Percentiles rank a stretch among this genome's conserved stretches.
phyloP scores from a whole-genome alignment of 1,284 basidiomycete species.

The Malassezia pachydermatis region DNA sequence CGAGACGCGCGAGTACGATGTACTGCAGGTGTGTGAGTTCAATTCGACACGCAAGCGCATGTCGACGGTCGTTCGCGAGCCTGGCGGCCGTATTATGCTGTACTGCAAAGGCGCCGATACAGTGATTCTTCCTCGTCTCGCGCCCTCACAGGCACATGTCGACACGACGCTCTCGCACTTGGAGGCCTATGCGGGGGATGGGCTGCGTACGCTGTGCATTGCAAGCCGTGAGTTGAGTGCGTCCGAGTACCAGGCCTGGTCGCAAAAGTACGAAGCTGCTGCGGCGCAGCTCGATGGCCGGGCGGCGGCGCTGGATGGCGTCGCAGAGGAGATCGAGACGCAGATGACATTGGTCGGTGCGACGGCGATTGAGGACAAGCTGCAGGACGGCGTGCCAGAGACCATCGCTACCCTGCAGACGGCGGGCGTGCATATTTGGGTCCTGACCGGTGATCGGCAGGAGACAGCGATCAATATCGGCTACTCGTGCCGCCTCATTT shows the following conservation, averaged over 20 bases:
- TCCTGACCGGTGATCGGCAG: conserved; percentile 91
- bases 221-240: conserved; percentile 84
- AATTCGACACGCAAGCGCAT: conserved; percentile 95
- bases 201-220: conserved; percentile 88
- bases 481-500: conserved; percentile 88
- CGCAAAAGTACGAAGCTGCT: conserved; percentile 74
- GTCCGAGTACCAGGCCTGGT: conserved; percentile 83
- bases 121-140: conserved; percentile 55
- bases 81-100: conserved; percentile 83
- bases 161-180: conserved; percentile 82
- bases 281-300: conserved; percentile 84
- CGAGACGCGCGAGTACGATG: conserved; percentile 67
- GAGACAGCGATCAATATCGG: conserved; percentile 99
- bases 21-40: conserved; percentile 96
- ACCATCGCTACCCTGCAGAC: conserved; percentile 93
- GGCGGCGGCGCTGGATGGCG: conserved; percentile 83
- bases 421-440: conserved; percentile 99
- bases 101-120: conserved; percentile 98
- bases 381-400: conserved; percentile 97
- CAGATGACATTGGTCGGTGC: conserved; percentile 85
- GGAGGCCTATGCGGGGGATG: conserved; percentile 73
- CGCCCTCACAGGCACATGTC: conserved; percentile 60
- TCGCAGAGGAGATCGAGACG: conserved; percentile 89
- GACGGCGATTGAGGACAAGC: conserved; percentile 95
- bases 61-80: conserved; percentile 81